Conservation (phyloP, 768 basidiomycete genomes). For the Leccinum aurantiacum region DNA sequence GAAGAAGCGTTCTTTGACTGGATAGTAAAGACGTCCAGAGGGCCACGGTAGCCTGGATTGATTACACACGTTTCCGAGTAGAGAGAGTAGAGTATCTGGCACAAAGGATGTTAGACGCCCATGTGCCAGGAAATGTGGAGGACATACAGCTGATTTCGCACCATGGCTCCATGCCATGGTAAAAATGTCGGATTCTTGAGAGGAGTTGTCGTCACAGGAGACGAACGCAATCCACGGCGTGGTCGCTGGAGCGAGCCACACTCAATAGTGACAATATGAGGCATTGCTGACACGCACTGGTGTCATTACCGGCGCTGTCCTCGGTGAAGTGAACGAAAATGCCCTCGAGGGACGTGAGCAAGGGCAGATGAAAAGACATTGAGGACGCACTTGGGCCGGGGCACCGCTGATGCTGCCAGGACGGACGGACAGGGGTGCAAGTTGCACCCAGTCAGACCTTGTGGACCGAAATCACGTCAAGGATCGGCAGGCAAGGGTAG, state of each 20-base stretch:
- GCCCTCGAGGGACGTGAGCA: constrained; percentile 46
- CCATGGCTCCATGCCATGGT: constrained; percentile 77
- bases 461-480: constrained; percentile 13
- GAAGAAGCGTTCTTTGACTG: constrained; percentile 58
- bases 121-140: not conserved
- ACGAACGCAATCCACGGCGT: constrained; percentile 94
- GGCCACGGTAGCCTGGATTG: constrained; percentile 67
- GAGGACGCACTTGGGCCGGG: constrained; percentile 51
- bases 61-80: constrained; percentile 73
- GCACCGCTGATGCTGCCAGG: constrained; percentile 41
- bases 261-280: constrained; percentile 11
- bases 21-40: constrained; percentile 77
- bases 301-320: constrained; percentile 44
- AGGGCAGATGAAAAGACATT: not conserved
- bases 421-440: constrained; percentile 62
- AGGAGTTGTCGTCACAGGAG: constrained; percentile 66
- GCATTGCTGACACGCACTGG: constrained; percentile 48
- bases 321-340: constrained; percentile 85
- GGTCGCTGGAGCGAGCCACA: constrained; percentile 42
- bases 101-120: constrained; percentile 2
- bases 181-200: constrained; percentile 70
- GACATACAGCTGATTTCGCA: constrained; percentile 72
- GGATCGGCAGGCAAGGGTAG: constrained; percentile 2
- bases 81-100: constrained; percentile 75
- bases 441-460: constrained; percentile 52